A percentile compares a stretch with the other conserved stretches of the same genome.
Conservation (phyloP, 2,329 filamentous ascomycete species). For the Alternaria infectoria region DNA sequence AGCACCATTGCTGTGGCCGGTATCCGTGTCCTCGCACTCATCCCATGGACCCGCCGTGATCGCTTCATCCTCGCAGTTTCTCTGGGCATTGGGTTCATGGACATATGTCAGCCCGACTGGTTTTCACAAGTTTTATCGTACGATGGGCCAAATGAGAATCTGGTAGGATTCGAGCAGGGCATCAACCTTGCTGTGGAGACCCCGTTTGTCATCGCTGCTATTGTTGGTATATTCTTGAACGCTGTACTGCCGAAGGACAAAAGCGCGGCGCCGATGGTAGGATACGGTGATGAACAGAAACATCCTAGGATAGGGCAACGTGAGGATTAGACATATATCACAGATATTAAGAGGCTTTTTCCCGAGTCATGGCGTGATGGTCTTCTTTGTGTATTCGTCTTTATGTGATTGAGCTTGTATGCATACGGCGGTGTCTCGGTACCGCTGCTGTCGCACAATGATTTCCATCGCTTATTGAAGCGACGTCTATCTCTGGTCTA, state of each 20-base stretch:
- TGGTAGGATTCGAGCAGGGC: conserved; percentile 51
- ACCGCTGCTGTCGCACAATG: background rate
- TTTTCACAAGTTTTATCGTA: conserved; percentile 50
- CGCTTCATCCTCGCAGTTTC: conserved; percentile 37
- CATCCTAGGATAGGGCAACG: conserved; percentile 14
- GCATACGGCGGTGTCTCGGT: background rate
- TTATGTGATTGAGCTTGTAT: background rate
- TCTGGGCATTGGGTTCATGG: conserved; percentile 41
- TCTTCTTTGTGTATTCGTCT: background rate
- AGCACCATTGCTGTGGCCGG: conserved; percentile 37
- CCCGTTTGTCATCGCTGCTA: conserved; percentile 51
- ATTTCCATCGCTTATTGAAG: background rate
- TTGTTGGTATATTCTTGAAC: conserved; percentile 50
- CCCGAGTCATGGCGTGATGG: background rate
- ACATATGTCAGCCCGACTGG: conserved; percentile 50
- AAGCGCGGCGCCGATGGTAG: background rate
- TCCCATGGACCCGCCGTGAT: conserved; percentile 35
- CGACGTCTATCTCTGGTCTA: background rate
- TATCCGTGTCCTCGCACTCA: conserved; percentile 34
- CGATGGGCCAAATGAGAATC: conserved; percentile 43
- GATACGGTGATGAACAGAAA: conserved; percentile 15
- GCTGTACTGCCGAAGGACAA: conserved; percentile 48
- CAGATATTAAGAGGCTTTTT: background rate
- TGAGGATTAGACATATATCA: background rate
- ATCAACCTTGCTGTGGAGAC: conserved; percentile 52